These are phyloP conservation scores for Iberis pinnata DNA, from an alignment of 345 rosid species.

Conservation along the genomic window DNA sequence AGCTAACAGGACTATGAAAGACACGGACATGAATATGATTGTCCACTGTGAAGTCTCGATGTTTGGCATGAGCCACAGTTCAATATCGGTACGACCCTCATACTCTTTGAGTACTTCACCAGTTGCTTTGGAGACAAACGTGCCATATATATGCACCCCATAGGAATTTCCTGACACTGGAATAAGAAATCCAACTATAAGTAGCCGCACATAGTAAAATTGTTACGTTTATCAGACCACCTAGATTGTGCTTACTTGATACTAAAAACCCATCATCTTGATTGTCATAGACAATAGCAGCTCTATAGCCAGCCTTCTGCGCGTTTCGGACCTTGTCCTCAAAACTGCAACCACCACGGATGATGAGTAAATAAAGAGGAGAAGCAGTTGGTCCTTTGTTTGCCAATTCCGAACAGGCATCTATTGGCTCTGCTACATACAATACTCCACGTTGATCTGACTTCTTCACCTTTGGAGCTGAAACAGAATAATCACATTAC, in stretches of 20 bases:
- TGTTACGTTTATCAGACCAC: no score
- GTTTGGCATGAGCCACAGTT: slow-evolving; percentile 70
- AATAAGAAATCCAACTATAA: no score
- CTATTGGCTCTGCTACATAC: slow-evolving; percentile 59
- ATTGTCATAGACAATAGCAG: slow-evolving; percentile 70
- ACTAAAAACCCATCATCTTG: slow-evolving; percentile 59
- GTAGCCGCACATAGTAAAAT: no score
- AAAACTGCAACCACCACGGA: slow-evolving; percentile 84
- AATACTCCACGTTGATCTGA: slow-evolving; percentile 64
- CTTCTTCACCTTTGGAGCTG: slow-evolving; percentile 62
- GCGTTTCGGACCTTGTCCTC: slow-evolving; percentile 78
- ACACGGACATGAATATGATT: slow-evolving; percentile 92
- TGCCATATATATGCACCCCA: slow-evolving; percentile 69
- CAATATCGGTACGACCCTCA: slow-evolving; percentile 49
- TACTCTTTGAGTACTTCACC: slow-evolving; percentile 57
- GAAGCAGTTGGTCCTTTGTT: slow-evolving; percentile 32
- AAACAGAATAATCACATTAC: slow-evolving; percentile 9
- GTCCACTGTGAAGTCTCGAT: slow-evolving; percentile 90
- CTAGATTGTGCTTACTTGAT: slow-evolving; percentile 80
- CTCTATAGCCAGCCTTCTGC: slow-evolving; percentile 76
- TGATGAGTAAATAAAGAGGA: slow-evolving; percentile 53
- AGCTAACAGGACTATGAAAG: slow-evolving; percentile 88
- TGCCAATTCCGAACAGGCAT: slow-evolving; percentile 66
- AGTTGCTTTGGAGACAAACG: slow-evolving; percentile 66
- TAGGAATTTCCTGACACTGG: slow-evolving; percentile 92